Conservation (phyloP, 805 yeast genomes). For the Ogataea ganodermae region DNA sequence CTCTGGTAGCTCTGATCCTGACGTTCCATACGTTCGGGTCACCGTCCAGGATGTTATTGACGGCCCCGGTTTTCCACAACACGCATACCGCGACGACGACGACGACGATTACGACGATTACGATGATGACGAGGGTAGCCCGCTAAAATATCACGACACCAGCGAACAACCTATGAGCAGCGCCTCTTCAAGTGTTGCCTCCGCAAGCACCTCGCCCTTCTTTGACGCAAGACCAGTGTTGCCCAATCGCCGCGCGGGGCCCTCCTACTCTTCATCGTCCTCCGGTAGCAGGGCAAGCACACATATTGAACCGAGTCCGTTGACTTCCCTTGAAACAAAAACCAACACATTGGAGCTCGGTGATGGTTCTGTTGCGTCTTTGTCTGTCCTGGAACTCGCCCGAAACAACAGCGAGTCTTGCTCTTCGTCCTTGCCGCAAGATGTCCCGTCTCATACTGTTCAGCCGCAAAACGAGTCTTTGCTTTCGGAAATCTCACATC, state of each 20-base stretch:
- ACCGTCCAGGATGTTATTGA: conserved; percentile 8
- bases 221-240: neutral
- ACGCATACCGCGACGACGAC: neutral
- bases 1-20: conserved; percentile 20
- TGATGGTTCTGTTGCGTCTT: too few relatives aligned
- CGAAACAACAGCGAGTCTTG: too few relatives aligned
- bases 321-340: neutral
- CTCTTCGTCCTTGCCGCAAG: neutral
- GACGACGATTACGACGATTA: neutral
- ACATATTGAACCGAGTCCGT: neutral
- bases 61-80: conserved; percentile 16
- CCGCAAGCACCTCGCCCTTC: neutral
- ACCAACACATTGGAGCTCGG: too few relatives aligned
- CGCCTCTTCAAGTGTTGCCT: neutral
- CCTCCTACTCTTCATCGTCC: neutral
- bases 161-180: neutral
- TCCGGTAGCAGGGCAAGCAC: neutral
- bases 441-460: too few relatives aligned
- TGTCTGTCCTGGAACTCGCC: too few relatives aligned
- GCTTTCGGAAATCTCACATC: too few relatives aligned
- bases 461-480: too few relatives aligned
- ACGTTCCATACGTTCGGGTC: conserved; percentile 19
- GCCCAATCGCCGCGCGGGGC: too few relatives aligned
- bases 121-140: neutral
- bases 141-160: neutral